A percentile compares a stretch with the other conserved stretches of the same genome.
These are phyloP conservation scores for Dendrobium chrysotoxum DNA, from an alignment of 106 monocot species.

Conservation along the genomic window DNA sequence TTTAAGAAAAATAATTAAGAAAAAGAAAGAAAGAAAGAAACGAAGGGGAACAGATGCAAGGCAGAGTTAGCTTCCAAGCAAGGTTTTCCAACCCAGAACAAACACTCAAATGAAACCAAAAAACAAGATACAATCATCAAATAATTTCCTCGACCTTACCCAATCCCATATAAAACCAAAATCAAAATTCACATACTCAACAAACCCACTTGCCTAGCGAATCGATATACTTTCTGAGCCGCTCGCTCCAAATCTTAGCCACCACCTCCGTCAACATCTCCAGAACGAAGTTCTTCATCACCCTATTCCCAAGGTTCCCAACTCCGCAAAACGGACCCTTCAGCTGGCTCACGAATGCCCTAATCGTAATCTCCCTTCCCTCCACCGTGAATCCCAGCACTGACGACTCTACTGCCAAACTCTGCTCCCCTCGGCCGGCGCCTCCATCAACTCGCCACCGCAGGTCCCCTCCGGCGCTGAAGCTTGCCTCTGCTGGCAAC, in stretches of 20 bases:
- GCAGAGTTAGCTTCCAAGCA: neutral
- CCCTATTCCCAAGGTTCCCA: conserved; percentile 10
- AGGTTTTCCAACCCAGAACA: neutral
- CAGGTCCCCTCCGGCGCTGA: conserved; percentile 31
- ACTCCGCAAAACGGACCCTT: neutral
- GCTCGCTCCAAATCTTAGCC: conserved; percentile 33
- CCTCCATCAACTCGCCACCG: conserved; percentile 33
- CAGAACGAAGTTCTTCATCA: conserved; percentile 57
- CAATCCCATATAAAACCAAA: neutral
- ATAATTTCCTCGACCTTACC: neutral
- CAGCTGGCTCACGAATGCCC: conserved; percentile 21
- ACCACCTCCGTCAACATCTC: conserved; percentile 38
- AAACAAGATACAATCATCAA: neutral
- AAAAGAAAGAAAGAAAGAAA: conserved; percentile 1
- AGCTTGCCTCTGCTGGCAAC: conserved; percentile 21
- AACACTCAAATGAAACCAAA: neutral
- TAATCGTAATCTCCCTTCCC: conserved; percentile 33
- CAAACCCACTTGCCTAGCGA: conserved; percentile 43
- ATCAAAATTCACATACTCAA: neutral
- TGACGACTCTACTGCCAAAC: conserved; percentile 43
- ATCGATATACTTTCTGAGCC: conserved; percentile 36
- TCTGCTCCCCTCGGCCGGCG: conserved; percentile 12
- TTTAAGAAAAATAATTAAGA: too few relatives aligned
- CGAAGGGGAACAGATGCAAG: neutral
- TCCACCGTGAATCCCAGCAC: conserved; percentile 54